These are phyloP conservation scores for Pichia californica DNA, from an alignment of 805 yeast genomes.

Conservation along the genomic window DNA sequence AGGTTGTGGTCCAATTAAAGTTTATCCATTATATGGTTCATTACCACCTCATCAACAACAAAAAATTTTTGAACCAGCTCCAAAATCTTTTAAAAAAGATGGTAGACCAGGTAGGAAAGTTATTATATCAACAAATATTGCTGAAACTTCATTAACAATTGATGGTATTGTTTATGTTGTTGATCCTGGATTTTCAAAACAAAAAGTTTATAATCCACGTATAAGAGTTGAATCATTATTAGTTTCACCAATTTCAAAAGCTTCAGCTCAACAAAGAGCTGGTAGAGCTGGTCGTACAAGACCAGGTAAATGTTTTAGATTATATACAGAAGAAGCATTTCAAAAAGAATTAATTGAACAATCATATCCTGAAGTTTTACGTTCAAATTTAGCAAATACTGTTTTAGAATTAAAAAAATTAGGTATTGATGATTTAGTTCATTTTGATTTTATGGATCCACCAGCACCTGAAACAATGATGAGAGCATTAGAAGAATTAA, in stretches of 20 bases:
- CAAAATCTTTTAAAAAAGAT: slow-evolving; percentile 57
- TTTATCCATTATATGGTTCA: slow-evolving; percentile 93
- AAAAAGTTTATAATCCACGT: slow-evolving; percentile 93
- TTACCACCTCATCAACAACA: slow-evolving; percentile 95
- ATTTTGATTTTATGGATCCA: slow-evolving; percentile 98
- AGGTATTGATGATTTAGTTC: slow-evolving; percentile 93
- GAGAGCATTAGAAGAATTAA: slow-evolving; percentile 95
- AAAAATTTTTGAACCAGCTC: slow-evolving; percentile 87
- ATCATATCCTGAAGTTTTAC: slow-evolving; percentile 89
- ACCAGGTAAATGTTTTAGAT: slow-evolving; percentile 95
- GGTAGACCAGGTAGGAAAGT: slow-evolving; percentile 95
- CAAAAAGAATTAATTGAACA: slow-evolving; percentile 90
- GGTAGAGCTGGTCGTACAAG: slow-evolving; percentile 99
- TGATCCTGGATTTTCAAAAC: slow-evolving; percentile 96
- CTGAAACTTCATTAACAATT: slow-evolving; percentile 95
- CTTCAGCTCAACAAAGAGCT: slow-evolving; percentile 96
- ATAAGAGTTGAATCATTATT: slow-evolving; percentile 90
- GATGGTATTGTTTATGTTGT: slow-evolving; percentile 97
- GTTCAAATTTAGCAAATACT: slow-evolving; percentile 86
- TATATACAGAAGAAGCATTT: slow-evolving; percentile 95
- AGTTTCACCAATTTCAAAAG: slow-evolving; percentile 95
- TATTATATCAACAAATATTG: slow-evolving; percentile 88
- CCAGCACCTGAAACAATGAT: slow-evolving; percentile 99
- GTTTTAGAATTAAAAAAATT: slow-evolving; percentile 89
- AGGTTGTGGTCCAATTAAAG: slow-evolving; percentile 80